Evolutionary conservation across 164 flowering plant genomes (phyloP).

Genomic region (Nymphaea thermarum): DNA sequence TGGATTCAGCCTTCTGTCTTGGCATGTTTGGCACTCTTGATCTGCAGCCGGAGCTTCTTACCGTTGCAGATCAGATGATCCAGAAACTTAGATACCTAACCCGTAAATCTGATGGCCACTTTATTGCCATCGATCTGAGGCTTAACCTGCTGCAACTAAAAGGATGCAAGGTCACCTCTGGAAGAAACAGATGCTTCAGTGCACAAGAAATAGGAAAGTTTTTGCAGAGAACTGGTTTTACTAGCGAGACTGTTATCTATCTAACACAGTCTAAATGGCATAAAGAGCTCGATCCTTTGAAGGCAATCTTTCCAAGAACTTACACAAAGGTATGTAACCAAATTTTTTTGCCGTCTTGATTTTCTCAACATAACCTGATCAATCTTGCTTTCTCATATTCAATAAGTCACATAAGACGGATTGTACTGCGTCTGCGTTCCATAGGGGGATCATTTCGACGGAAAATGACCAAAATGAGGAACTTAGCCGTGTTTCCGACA

Average conservation of each 20-base stretch:
- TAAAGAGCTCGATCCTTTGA: constrained; percentile 54
- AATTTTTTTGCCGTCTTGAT: background rate
- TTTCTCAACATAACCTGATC: background rate
- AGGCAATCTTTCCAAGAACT: constrained; percentile 71
- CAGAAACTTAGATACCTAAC: constrained; percentile 63
- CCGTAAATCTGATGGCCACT: constrained; percentile 54
- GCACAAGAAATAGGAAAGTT: constrained; percentile 63
- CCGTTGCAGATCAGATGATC: constrained; percentile 73
- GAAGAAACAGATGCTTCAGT: constrained; percentile 51
- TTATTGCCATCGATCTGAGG: constrained; percentile 83
- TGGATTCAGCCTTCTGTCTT: constrained; percentile 58
- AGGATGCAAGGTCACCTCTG: constrained; percentile 36
- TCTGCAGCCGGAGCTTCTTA: constrained; percentile 59
- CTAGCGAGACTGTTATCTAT: constrained; percentile 59
- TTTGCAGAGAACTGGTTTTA: constrained; percentile 59
- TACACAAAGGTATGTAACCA: constrained; percentile 59
- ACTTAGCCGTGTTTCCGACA: too few relatives aligned
- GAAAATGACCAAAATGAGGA: too few relatives aligned
- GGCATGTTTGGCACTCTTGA: constrained; percentile 74
- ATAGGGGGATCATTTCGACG: too few relatives aligned
- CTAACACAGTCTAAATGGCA: constrained; percentile 80
- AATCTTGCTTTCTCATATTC: too few relatives aligned
- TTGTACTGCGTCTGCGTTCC: too few relatives aligned
- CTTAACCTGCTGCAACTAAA: constrained; percentile 60
- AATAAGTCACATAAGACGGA: too few relatives aligned